Evolutionary conservation across 2,329 filamentous ascomycete genomes (phyloP), one percentile per base, ranked within the genome.

Genomic region (Epichloe sylvatica): DNA sequence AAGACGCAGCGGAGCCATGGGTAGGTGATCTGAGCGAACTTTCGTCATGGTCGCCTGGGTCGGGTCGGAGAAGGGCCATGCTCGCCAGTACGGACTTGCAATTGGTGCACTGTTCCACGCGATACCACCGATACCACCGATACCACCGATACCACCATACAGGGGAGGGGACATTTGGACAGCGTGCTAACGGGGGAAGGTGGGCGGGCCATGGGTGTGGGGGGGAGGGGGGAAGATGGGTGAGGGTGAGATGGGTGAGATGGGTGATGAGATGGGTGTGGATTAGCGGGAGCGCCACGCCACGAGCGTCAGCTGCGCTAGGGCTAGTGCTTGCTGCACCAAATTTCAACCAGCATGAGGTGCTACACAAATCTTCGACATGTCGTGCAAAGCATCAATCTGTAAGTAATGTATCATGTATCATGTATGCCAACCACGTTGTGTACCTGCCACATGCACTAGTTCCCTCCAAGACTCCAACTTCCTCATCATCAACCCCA

Each of bases 251-350:
- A 21, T 23, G 21, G 17, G n/a, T n/a, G n/a, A n/a, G n/a, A n/a
- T n/a, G n/a, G 34, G 34, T 21, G 15, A 13, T 21, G 15, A 13
- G 11, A 39, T 38, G 15, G 36, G 35, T 49, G 36, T 35, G 47
- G 47, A 40, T 45, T 40, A 41, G 47, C 47, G 37, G 47, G 47
- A 50, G 45, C 49, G 49, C 49, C 47, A 49, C 33, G 46, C 49
- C 49, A 51, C 49, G 46, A 45, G 49, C 38, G 30, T 39, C 38
- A 49, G 39, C 21, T 40, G 34, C 49, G 45, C 44, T 34, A 47
- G 49, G 46, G 17, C 43, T 19, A 46, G 36, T 30, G 6, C 23
- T 25, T 25, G 23, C 23, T 25, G 23, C 23, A 25, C 23, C 8
- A 8, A 25, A 25, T 8, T 30, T 30, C 30, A 4, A 30, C 30